Conservation (phyloP, 2,329 filamentous ascomycete species). For the Cercospora sp. region DNA sequence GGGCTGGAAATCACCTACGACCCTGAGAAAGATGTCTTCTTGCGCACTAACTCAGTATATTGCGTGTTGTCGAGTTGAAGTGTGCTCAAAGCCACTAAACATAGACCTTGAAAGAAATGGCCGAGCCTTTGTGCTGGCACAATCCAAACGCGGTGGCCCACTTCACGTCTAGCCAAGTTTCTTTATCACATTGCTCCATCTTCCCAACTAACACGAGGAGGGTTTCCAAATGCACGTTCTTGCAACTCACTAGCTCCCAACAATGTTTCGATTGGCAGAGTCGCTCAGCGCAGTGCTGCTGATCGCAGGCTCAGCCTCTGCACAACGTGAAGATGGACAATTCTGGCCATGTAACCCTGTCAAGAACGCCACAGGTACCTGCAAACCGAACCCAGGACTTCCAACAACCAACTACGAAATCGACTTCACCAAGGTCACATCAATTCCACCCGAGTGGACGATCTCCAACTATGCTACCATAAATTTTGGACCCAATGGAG, state of each 20-base stretch:
- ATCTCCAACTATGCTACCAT: slow-evolving; percentile 39
- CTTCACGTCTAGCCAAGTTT: neutral
- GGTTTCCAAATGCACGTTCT: neutral
- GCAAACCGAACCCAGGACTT: slow-evolving; percentile 23
- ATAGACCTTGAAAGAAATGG: neutral
- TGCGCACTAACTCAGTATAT: slow-evolving; percentile 12
- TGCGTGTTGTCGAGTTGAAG: slow-evolving; percentile 2
- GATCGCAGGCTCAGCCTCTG: slow-evolving; percentile 6
- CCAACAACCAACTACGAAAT: slow-evolving; percentile 22
- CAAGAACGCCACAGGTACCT: slow-evolving; percentile 24
- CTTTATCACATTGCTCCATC: neutral
- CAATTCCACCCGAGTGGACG: slow-evolving; percentile 28
- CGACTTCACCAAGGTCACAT: slow-evolving; percentile 26
- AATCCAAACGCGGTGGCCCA: slow-evolving; percentile 1
- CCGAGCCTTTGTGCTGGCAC: neutral
- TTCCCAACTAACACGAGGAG: neutral
- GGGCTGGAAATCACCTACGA: slow-evolving; percentile 13
- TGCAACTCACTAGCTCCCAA: neutral
- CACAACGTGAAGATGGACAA: slow-evolving; percentile 22
- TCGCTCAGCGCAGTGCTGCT: slow-evolving; percentile 1
- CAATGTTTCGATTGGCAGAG: neutral
- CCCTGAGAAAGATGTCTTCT: slow-evolving; percentile 1
- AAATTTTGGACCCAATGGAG: slow-evolving; percentile 47
- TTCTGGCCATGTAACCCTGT: slow-evolving; percentile 28
- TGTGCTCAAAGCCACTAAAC: neutral